Percentiles rank a stretch among this genome's conserved stretches.
These are phyloP conservation scores for Thymus quinquecostatus DNA, from an alignment of 257 asterid species.

Conservation along the genomic window DNA sequence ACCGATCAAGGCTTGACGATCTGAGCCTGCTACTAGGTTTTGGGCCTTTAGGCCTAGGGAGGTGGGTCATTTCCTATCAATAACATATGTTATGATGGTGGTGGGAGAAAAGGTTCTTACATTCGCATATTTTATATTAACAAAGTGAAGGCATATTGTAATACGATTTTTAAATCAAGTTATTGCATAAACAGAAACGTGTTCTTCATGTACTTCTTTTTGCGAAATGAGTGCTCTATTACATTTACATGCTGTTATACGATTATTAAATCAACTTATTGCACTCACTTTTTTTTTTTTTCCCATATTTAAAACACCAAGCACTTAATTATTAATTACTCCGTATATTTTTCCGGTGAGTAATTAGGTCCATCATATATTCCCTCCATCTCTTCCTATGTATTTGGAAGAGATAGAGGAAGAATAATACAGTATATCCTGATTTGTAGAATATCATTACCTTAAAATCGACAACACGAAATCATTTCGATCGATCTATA, in stretches of 20 bases:
- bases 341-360: no score
- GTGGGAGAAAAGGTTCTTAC: constrained; percentile 1
- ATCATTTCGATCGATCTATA: not conserved
- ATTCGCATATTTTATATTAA: constrained; percentile 15
- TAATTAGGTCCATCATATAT: no score
- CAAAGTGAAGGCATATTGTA: constrained; percentile 18
- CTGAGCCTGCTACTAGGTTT: no score
- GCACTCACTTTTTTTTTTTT: not conserved
- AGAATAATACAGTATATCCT: no score
- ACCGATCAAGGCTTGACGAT: no score
- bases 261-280: not conserved
- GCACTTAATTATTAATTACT: no score
- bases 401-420: no score
- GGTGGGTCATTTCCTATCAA: no score
- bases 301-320: not conserved
- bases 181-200: constrained; percentile 5
- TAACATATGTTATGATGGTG: not conserved
- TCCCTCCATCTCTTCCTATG: no score
- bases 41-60: no score
- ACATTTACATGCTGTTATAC: not conserved
- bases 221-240: not conserved
- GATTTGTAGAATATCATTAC: not conserved
- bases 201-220: constrained; percentile 6
- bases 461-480: not conserved
- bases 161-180: not conserved